Base-by-base conservation (phyloP, 2,329 filamentous ascomycete species). In the Mariannaea sp. region DNA sequence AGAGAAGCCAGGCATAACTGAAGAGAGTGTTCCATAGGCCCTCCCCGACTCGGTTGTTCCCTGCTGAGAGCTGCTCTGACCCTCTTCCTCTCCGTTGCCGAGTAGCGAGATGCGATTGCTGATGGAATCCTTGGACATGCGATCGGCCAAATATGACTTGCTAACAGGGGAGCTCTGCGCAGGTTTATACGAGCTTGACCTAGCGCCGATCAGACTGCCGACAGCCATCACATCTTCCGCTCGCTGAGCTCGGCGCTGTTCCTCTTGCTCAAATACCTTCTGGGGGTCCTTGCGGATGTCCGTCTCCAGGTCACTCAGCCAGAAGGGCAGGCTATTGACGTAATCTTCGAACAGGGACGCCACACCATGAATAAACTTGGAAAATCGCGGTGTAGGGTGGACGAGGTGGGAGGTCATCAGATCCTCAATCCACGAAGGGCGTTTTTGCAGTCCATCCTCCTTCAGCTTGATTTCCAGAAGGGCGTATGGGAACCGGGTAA, bases 261-360 rank as follows among this genome's bases (percentile, higher is more conserved):
- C 92, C 71, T 97, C 92, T 65, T 94, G 88, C 60, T 95, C 89
- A 69, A 96, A 97, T 0, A 93, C 93, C 58, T 84, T 82, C 70
- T 94, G 89, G 0, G 94, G 94, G 69, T 97, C 92, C 69, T 90
- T 91, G 62, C 93, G 87, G 68, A 99, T 99, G 69, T 99, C 94
- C 26, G 84, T 90, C 69, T 97, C 93, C 36, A 97, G 80, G 58
- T 96, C 89, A 65, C 88, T 88, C 27, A 97, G 82, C 94, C 94
- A 99, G 77, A 97, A 97, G 12, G 94, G 94, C 67, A 97, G 86
- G 58, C 85, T 92, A 75, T 97, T 97, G 71, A 99, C 92, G 67
- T 96, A 85, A 72, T 99, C 91, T 66, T 97, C 94, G 63, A 97
- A 97, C 2, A 99, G 80, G 32, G 88, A 87, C 7, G 93, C 92